Base-by-base conservation (phyloP, 2,329 filamentous ascomycete genomes). In the Lomentospora prolificans region DNA sequence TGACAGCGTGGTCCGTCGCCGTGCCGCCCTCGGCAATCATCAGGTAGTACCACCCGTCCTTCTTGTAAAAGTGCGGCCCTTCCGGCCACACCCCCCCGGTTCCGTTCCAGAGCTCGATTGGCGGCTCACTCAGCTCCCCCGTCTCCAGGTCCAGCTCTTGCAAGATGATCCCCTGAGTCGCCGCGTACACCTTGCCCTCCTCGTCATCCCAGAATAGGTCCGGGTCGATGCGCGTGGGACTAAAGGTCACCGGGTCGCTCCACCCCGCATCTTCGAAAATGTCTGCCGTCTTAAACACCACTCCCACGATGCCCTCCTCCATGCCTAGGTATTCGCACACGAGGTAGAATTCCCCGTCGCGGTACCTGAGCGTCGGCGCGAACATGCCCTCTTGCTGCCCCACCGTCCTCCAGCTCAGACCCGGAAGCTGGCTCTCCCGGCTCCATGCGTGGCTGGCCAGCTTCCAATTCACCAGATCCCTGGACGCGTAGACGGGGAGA, bases 201-300 rank as follows among this genome's bases (percentile, higher is more conserved):
- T 82, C 74, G 1, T 74, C 72, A 52, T 82, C 76, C 75, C 78
- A 83, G 60, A 80, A 79, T 0, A 66, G 31, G 7, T 66, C 6
- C 0, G 79, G 76, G 55, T 84, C 81, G 54, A 66, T 66, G 5
- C 61, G 60, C 0, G 53, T 59, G 14, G 64, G 59, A 4, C 57
- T 58, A 30, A 65, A 66, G 1, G 59, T 60, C 0, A 66, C 60
- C 0, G 64, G 63, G 28, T 66, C 64, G 7, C 61, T 62, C 65
- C 65, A 66, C 0, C 59, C 53, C 0, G 58, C 57, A 8, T 64
- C 61, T 0, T 61, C 55, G 28, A 60, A 66, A 0, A 60, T 61
- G 22, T 66, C 53, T 0, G 57, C 61, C 1, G 61, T 53, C 1
- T 57, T 57, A 17, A 61, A 57, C 14, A 61, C 55, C 2, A 61